A percentile compares a stretch with the other conserved stretches of the same genome.
Evolutionary conservation across 352 stramenopile species (phyloP).

Genomic region (Phytophthora meadii): DNA sequence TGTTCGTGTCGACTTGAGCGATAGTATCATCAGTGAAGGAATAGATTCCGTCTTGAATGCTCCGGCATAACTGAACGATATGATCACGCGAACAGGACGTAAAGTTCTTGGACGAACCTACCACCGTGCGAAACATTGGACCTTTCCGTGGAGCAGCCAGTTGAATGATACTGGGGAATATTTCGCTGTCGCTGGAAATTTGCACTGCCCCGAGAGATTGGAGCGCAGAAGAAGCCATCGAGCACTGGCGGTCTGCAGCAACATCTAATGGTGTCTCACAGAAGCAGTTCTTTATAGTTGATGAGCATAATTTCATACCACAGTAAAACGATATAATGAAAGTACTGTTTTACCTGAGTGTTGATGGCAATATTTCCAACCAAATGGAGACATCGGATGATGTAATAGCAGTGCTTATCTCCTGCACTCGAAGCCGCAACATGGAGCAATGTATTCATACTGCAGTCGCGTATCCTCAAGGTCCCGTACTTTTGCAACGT

Average conservation of each 20-base stretch:
- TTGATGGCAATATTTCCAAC: conserved; percentile 51
- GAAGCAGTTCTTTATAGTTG: conserved; percentile 49
- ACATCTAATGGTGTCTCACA: conserved; percentile 48
- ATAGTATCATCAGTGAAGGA: conserved; percentile 48
- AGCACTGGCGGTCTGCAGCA: conserved; percentile 38
- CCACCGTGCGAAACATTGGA: conserved; percentile 34
- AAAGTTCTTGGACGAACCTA: conserved; percentile 35
- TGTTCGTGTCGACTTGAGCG: conserved; percentile 44
- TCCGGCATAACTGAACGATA: conserved; percentile 43
- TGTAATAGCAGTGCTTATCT: conserved; percentile 53
- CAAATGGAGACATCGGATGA: conserved; percentile 50
- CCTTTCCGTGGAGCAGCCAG: conserved; percentile 25
- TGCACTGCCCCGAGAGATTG: conserved; percentile 45
- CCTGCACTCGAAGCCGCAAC: conserved; percentile 47
- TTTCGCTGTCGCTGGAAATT: conserved; percentile 42
- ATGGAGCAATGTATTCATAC: conserved; percentile 68
- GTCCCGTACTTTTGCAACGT: conserved; percentile 53
- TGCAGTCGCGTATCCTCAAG: conserved; percentile 57
- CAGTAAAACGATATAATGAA: neutral
- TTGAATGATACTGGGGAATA: conserved; percentile 39
- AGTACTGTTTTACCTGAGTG: conserved; percentile 36
- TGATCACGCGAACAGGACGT: conserved; percentile 44
- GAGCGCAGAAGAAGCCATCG: conserved; percentile 34
- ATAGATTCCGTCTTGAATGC: conserved; percentile 46
- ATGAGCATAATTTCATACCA: conserved; percentile 1